Percentiles rank a stretch among this genome's conserved stretches.
phyloP scores from a whole-genome alignment of 2,329 filamentous ascomycete genomes.

The Neoscytalidium dimidiatum region DNA sequence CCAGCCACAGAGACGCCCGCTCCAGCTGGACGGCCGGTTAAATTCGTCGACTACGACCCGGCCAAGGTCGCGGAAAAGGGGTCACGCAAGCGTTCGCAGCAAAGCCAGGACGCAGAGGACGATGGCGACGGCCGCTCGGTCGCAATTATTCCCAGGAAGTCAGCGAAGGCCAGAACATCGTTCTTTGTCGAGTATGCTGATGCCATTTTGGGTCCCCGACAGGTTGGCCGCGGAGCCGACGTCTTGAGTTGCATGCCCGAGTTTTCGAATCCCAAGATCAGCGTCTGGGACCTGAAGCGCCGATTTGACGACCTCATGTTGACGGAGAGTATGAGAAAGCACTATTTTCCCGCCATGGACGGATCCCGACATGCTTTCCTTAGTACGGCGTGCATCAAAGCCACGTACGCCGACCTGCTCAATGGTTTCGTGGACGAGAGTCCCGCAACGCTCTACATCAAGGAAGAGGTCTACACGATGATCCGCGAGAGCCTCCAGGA shows the following conservation, averaged over 20 bases:
- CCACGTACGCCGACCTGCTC: conserved; percentile 15
- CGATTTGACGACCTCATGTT: conserved; percentile 12
- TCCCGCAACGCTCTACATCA: conserved; percentile 17
- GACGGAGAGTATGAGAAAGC: conserved; percentile 1
- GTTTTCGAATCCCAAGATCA: conserved; percentile 17
- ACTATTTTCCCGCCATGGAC: conserved; percentile 19
- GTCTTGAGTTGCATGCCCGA: conserved; percentile 10
- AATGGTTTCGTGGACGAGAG: conserved; percentile 18
- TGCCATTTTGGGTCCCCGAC: conserved; percentile 2
- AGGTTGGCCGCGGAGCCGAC: conserved; percentile 11
- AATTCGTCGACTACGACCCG: conserved; percentile 18
- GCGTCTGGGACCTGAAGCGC: conserved; percentile 20
- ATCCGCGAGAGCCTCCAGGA: conserved; percentile 8
- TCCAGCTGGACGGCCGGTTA: background rate
- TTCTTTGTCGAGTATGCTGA: conserved; percentile 15
- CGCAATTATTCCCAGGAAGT: background rate
- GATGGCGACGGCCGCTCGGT: background rate
- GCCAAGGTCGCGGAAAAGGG: conserved; percentile 4
- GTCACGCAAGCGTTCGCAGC: conserved; percentile 4
- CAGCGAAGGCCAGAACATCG: background rate
- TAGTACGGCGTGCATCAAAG: conserved; percentile 18
- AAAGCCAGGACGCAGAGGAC: background rate
- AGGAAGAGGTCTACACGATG: conserved; percentile 14
- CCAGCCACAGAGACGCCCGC: background rate
- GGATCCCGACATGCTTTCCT: conserved; percentile 16